Conservation (phyloP, 2,329 filamentous ascomycete species). For the Hypomyces rosellus region DNA sequence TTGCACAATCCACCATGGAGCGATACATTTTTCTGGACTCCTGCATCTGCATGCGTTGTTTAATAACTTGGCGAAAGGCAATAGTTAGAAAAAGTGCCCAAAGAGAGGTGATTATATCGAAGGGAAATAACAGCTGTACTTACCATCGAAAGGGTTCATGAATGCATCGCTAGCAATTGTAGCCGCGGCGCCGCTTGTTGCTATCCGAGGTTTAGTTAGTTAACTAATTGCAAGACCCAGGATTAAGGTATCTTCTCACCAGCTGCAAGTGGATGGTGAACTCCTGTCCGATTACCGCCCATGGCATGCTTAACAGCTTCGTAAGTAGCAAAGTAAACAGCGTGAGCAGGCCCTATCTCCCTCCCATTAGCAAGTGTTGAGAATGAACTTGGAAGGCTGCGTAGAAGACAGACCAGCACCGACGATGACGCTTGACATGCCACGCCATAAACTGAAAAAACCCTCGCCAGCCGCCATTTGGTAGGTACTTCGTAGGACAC, state of each 20-base stretch:
- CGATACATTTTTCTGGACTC: conserved; percentile 83
- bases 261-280: conserved; percentile 88
- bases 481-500: conserved; percentile 85
- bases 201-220: conserved; percentile 38
- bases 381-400: not conserved
- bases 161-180: conserved; percentile 96
- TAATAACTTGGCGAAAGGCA: conserved; percentile 64
- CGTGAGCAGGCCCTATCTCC: conserved; percentile 80
- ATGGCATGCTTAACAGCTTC: conserved; percentile 95
- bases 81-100: not conserved
- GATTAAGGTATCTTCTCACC: conserved; percentile 46
- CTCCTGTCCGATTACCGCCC: conserved; percentile 80
- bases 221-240: not conserved
- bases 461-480: conserved; percentile 90
- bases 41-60: conserved; percentile 98
- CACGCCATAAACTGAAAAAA: conserved; percentile 86
- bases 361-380: conserved; percentile 13
- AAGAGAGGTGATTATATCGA: not conserved
- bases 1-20: conserved; percentile 80
- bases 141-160: conserved; percentile 99
- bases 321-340: conserved; percentile 97
- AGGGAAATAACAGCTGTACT: conserved; percentile 20
- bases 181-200: conserved; percentile 85
- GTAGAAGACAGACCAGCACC: conserved; percentile 67
- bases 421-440: conserved; percentile 91